A percentile compares a stretch with the other conserved stretches of the same genome.
phyloP scores from a whole-genome alignment of 768 basidiomycete genomes.

The Termitomyces heimii region DNA sequence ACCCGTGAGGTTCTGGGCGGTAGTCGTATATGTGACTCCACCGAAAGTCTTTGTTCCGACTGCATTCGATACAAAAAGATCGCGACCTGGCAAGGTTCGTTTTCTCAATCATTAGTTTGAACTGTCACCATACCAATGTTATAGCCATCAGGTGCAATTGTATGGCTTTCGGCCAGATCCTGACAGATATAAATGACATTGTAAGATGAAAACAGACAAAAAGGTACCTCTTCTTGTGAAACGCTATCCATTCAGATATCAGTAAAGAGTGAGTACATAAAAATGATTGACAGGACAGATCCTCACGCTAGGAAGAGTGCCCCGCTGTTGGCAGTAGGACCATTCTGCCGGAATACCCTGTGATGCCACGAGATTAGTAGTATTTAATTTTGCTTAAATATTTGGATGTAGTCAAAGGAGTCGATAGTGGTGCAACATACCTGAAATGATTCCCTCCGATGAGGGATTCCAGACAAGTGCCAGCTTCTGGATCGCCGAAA shows the following conservation, averaged over 20 bases:
- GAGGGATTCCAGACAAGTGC: conserved; percentile 75
- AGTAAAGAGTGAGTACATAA: not conserved
- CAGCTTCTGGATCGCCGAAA: conserved; percentile 53
- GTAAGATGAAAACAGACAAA: not conserved
- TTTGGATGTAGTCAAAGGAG: not conserved
- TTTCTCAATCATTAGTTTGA: no score
- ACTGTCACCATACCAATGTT: conserved; percentile 19
- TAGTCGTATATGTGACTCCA: conserved; percentile 42
- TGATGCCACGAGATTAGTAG: not conserved
- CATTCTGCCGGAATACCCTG: conserved; percentile 57
- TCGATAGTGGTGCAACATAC: conserved; percentile 22
- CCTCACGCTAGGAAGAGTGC: conserved; percentile 49
- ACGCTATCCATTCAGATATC: conserved; percentile 16
- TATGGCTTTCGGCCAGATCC: conserved; percentile 23
- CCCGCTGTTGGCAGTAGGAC: conserved; percentile 33
- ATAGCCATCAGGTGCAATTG: conserved; percentile 28
- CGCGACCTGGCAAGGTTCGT: conserved; percentile 17
- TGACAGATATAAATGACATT: conserved; percentile 4
- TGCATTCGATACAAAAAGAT: conserved; percentile 21
- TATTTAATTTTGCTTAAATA: not conserved
- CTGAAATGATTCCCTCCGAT: conserved; percentile 80
- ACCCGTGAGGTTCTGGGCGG: conserved; percentile 41
- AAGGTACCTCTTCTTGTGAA: conserved; percentile 28
- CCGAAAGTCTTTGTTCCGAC: conserved; percentile 28
- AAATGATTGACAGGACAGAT: not conserved